Percentiles rank a stretch among this genome's conserved stretches.
Evolutionary conservation across 2,329 filamentous ascomycete genomes (phyloP).

Genomic region (Fusarium euwallaceae): DNA sequence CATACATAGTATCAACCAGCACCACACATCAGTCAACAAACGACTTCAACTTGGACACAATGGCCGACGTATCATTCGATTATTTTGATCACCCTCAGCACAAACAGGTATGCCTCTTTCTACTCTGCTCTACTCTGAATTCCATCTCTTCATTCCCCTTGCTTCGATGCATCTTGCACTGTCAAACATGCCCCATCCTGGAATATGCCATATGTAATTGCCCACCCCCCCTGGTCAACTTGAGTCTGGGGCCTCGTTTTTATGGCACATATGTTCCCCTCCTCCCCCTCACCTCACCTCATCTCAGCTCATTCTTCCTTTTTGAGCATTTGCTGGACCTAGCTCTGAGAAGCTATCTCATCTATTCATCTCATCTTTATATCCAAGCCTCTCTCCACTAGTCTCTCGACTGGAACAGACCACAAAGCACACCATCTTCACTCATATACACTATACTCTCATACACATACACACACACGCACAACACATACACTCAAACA

Average conservation of each 20-base stretch:
- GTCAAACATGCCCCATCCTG: slow-evolving; percentile 22
- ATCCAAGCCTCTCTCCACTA: slow-evolving; percentile 34
- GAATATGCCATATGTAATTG: slow-evolving; percentile 20
- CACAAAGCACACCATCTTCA: slow-evolving; percentile 38
- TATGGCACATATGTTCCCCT: slow-evolving; percentile 43
- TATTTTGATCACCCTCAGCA: slow-evolving; percentile 46
- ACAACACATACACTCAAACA: not conserved
- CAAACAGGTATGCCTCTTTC: slow-evolving; percentile 44
- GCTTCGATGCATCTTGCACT: not conserved
- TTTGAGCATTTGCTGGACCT: slow-evolving; percentile 28
- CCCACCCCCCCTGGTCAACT: slow-evolving; percentile 36
- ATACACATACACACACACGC: not conserved
- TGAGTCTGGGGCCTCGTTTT: slow-evolving; percentile 43
- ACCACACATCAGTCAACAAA: slow-evolving; percentile 39
- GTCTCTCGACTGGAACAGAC: slow-evolving; percentile 19
- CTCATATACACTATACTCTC: not conserved
- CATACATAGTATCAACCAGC: slow-evolving; percentile 37
- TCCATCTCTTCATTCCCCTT: slow-evolving; percentile 1
- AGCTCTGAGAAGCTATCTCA: slow-evolving; percentile 24
- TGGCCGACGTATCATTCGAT: slow-evolving; percentile 48
- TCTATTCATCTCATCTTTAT: slow-evolving; percentile 37
- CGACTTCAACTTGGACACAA: slow-evolving; percentile 34
- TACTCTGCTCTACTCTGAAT: not conserved
- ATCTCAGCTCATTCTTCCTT: slow-evolving; percentile 39
- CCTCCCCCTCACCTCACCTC: slow-evolving; percentile 40